Percentiles rank a stretch among this genome's conserved stretches.
phyloP scores from a whole-genome alignment of 768 basidiomycete genomes.

The Kwoniella botswanensis region DNA sequence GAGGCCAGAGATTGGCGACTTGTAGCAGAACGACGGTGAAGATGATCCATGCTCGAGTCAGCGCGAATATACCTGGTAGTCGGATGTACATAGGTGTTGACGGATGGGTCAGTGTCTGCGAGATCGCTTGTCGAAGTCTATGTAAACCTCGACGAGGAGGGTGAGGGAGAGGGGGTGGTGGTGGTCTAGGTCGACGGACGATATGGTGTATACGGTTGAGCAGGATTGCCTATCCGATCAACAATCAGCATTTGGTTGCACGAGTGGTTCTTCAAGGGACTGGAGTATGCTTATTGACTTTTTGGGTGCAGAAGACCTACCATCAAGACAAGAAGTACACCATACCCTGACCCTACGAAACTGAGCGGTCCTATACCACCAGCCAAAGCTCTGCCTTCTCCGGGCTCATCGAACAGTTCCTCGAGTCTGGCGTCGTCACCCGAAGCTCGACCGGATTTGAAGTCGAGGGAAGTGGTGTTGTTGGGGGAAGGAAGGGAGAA shows the following conservation, averaged over 20 bases:
- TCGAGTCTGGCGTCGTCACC: conserved; percentile 7
- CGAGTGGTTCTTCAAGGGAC: not conserved
- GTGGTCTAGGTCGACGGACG: conserved; percentile 44
- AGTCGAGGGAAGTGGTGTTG: conserved; percentile 15
- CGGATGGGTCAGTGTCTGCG: conserved; percentile 29
- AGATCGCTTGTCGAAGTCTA: conserved; percentile 26
- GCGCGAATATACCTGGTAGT: conserved; percentile 42
- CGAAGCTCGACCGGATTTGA: not conserved
- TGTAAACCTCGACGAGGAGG: conserved; percentile 30
- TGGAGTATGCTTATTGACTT: no score
- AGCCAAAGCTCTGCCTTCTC: conserved; percentile 48
- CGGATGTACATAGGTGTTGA: conserved; percentile 39
- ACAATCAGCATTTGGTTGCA: not conserved
- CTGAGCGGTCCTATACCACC: conserved; percentile 50
- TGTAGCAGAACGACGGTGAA: conserved; percentile 48
- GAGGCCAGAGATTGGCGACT: conserved; percentile 51
- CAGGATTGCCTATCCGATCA: conserved; percentile 40
- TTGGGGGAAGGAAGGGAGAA: conserved; percentile 49
- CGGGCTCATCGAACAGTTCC: conserved; percentile 39
- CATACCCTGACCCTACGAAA: conserved; percentile 52
- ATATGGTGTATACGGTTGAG: conserved; percentile 55
- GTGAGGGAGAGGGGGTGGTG: conserved; percentile 38
- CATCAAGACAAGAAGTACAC: conserved; percentile 50
- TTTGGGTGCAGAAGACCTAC: conserved; percentile 24
- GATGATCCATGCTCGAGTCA: conserved; percentile 44